These are phyloP conservation scores for Rutstroemia sydowiana DNA, from an alignment of 2,329 filamentous ascomycete genomes.

Conservation along the genomic window DNA sequence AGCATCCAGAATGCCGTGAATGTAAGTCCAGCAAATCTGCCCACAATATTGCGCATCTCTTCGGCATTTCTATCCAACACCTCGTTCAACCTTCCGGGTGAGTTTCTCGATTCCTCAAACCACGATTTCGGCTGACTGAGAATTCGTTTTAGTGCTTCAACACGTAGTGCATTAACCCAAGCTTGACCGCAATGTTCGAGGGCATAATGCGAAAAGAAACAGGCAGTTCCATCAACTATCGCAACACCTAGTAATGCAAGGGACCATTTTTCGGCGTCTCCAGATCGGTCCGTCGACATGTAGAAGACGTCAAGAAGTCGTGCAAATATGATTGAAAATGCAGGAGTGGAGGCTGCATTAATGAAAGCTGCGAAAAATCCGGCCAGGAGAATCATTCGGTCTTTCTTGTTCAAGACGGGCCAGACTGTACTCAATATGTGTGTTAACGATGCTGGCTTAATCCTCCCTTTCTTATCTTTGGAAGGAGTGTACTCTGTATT, in stretches of 20 bases:
- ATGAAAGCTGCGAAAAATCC: conserved; percentile 42
- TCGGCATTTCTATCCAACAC: conserved; percentile 76
- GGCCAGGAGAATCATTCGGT: conserved; percentile 48
- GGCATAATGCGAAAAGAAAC: conserved; percentile 61
- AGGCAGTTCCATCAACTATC: conserved; percentile 54
- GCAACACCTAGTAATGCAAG: conserved; percentile 63
- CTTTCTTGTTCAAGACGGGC: conserved; percentile 48
- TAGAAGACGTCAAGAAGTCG: conserved; percentile 67
- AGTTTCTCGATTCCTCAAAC: conserved; percentile 66
- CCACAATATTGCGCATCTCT: conserved; percentile 77
- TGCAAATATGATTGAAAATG: conserved; percentile 71
- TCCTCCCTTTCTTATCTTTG: neutral
- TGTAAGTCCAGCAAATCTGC: conserved; percentile 65
- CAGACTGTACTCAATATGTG: conserved; percentile 64
- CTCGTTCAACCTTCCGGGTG: conserved; percentile 55
- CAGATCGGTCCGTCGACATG: conserved; percentile 28
- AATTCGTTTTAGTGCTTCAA: conserved; percentile 59
- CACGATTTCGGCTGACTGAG: conserved; percentile 70
- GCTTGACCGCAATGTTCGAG: conserved; percentile 64
- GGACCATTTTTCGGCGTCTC: conserved; percentile 48
- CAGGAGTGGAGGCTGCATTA: conserved; percentile 33
- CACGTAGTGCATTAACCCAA: conserved; percentile 70
- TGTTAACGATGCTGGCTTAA: conserved; percentile 33
- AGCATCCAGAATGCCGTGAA: conserved; percentile 63
- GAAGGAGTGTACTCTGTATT: neutral